Base-by-base conservation (phyloP, 257 asterid species). In the Gentiana dahurica region DNA sequence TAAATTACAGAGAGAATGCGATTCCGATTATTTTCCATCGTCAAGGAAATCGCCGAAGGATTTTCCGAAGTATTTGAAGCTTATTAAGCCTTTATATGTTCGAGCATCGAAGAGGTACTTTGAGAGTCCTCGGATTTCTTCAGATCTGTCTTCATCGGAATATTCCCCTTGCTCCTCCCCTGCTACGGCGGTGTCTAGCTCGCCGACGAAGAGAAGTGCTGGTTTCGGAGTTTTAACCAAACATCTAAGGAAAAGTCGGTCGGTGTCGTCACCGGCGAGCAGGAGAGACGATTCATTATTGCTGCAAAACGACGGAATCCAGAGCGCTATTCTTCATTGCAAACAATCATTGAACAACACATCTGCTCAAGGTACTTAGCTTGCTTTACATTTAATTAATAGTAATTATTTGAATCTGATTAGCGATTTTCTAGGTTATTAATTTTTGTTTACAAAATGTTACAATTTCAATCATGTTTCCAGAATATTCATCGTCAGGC, bases 321-420 rank as follows among this genome's bases (percentile, higher is more conserved):
- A 74, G 66, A 64, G 87, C 43, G 96, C 96, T 50, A 87, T 88
- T 66, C 94, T 88, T 5, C 83, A 86, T 61, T 89, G 97, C 80
- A 89, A 89, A 68, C 72, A 67, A 45, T 83, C 94, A 36, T 39
- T 39, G 45, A 83, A 72, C 73, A 79, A 73, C 63, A 73, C 94
- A 45, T 67, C 83, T 2, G 54, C 79, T 4, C 55, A 70, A 73
- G 94, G 90, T 75, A 70, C 49, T 37, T 65, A 41, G 11, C 4
- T 0, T 1, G 5, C 34, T 8, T 24, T 24, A 24, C 24, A 24
- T 24, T 24, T 24, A 24, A 24, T 24, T 0, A 24, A 24, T 24
- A 0, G 24, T 24, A 24, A 24, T 24, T 24, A 24, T 24, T 24
- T 0, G 24, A 24, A 24, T 24, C 24, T 24, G 24, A 24, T 24